phyloP scores from a whole-genome alignment of 257 asterid genomes.

The Solanum sitiens region DNA sequence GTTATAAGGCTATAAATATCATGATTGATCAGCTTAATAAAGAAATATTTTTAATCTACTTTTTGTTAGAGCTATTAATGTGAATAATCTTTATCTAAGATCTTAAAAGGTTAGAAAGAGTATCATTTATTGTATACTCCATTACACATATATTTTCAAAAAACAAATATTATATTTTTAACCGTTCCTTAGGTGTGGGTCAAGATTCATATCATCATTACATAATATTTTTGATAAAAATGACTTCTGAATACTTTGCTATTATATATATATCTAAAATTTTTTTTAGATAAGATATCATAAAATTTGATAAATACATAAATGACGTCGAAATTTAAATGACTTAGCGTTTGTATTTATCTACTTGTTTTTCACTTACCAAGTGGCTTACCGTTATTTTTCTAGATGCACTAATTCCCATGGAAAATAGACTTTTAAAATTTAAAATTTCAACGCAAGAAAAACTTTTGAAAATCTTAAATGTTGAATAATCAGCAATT shows the following conservation, averaged over 20 bases:
- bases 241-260: too few relatives aligned
- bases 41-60: too few relatives aligned
- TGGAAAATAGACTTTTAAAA: neutral
- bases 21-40: neutral
- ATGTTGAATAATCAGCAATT: neutral
- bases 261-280: too few relatives aligned
- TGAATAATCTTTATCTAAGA: too few relatives aligned
- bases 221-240: too few relatives aligned
- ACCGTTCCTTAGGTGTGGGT: neutral
- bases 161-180: too few relatives aligned
- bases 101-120: too few relatives aligned
- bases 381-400: neutral
- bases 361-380: neutral
- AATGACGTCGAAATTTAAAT: neutral
- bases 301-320: neutral
- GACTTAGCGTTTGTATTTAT: neutral
- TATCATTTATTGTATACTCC: too few relatives aligned
- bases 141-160: neutral
- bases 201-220: neutral
- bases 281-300: too few relatives aligned
- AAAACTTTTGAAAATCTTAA: neutral
- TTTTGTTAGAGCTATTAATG: too few relatives aligned
- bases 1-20: neutral
- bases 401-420: neutral
- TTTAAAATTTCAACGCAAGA: neutral